Percentiles rank a stretch among this genome's conserved stretches.
Conservation (phyloP, 768 basidiomycete species). For the Boletus reticulatus region DNA sequence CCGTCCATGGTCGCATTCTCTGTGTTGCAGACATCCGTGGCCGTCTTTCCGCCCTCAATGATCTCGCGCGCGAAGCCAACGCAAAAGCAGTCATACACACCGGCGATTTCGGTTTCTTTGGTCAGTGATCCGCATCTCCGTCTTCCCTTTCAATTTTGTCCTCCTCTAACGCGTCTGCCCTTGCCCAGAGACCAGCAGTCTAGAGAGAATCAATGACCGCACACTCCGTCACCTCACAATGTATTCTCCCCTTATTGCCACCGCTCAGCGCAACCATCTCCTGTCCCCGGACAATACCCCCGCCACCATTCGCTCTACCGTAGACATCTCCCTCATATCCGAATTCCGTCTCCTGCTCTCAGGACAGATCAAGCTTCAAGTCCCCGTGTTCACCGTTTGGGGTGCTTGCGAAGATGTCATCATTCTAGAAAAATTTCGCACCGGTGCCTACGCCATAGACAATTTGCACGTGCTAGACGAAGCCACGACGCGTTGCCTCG, state of each 20-base stretch:
- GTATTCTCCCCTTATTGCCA: conserved; percentile 92
- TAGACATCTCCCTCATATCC: conserved; percentile 78
- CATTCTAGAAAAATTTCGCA: conserved; percentile 90
- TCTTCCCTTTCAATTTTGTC: not conserved
- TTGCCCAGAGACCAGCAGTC: conserved; percentile 64
- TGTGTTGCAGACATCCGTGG: conserved; percentile 95
- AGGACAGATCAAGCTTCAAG: conserved; percentile 85
- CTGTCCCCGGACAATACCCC: conserved; percentile 70
- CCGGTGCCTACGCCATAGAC: conserved; percentile 75
- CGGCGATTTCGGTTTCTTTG: conserved; percentile 99
- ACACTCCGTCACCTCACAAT: conserved; percentile 94
- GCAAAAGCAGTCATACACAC: conserved; percentile 95
- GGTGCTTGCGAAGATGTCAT: conserved; percentile 96
- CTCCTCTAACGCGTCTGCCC: conserved; percentile 19
- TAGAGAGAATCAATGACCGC: conserved; percentile 91
- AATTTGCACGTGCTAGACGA: conserved; percentile 95
- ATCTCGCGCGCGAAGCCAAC: conserved; percentile 83
- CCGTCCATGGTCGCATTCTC: conserved; percentile 80
- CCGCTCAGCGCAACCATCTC: conserved; percentile 77
- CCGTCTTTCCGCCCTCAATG: conserved; percentile 82
- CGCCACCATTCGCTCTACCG: conserved; percentile 65
- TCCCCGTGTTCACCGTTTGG: conserved; percentile 96
- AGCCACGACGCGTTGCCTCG: conserved; percentile 88
- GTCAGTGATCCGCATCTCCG: conserved; percentile 37
- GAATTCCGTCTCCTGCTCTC: conserved; percentile 92